Base-by-base conservation (phyloP, 257 asterid genomes). In the Solanum pinnatisectum region DNA sequence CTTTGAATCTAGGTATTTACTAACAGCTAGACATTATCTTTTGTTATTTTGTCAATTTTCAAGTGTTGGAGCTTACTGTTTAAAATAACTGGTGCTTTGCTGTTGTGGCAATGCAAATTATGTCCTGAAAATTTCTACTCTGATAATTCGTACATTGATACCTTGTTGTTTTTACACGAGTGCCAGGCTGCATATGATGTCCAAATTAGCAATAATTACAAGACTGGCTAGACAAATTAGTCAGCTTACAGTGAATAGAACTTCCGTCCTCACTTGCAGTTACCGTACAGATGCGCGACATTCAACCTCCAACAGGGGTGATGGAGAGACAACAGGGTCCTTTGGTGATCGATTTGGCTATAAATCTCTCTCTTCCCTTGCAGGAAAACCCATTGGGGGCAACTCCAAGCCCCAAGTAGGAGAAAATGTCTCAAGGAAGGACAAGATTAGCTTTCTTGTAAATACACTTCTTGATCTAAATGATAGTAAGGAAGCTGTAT, bases 351-450 rank as follows among this genome's bases (percentile, higher is more conserved):
- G 32, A 60, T 39, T 83, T 37, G 5, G 40, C 10, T 65, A 79
- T 88, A 72, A 88, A 56, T 18, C 87, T 46, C 68, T 87, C 16
- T 76, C 92, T 44, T 87, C 83, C 16, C 42, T 85, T 18, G 90
- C 89, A 37, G 84, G 77, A 6, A 87, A 89, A 67, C 88, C 88
- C 49, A 16, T 36, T 14, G 90, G 83, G 86, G 88, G 84, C 52
- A 42, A 89, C 35, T 49, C 90, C 77, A 87, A 72, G 60, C 90
- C 74, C 68, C 93, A 88, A 90, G 92, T 95, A 73, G 99, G 98
- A 84, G 96, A 93, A 91, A 94, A 93, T n/a, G 89, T 96, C 49
- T 90, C 98, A 5, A 91, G 94, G 87, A 95, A 87, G 90, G 96
- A 95, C 33, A 96, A 95, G 89, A 92, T 91, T 87, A 89, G 87